Evolutionary conservation across 2,329 filamentous ascomycete species (phyloP), one percentile per base, ranked within the genome.

Genomic region (Ophiocordyceps camponoti-floridani): DNA sequence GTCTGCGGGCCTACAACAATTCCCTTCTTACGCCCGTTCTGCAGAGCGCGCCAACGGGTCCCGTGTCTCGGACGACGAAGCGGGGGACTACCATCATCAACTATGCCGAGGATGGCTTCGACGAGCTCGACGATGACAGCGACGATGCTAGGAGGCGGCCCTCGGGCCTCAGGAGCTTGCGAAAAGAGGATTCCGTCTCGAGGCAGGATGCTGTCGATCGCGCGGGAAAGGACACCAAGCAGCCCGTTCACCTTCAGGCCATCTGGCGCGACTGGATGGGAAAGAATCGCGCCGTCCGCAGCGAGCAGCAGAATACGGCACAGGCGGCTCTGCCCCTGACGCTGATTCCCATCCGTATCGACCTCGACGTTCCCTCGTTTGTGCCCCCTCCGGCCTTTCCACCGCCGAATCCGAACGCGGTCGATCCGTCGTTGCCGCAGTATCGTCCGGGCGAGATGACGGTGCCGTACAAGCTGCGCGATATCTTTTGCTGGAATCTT

Each of bases 231-330:
- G 87, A 95, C 56, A 77, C 86, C 27, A 68, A 67, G 50, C 69
- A 70, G 52, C 89, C 89, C 0, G 82, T 95, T 14, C 76, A 89
- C 19, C 70, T 94, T 16, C 88, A 94, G 61, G 84, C 85, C 47
- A 84, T 95, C 54, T 95, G 86, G 78, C 76, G 89, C 57, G 88
- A 95, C 53, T 96, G 89, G 88, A 94, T 95, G 77, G 77, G 83
- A 48, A 87, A 89, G 63, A 67, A 74, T 48, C 69, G 68, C 41
- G 59, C 63, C 13, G 58, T 66, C n/a, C 65, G 69, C 43, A 72
- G 70, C 38, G 77, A 80, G 48, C 62, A 76, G 51, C 74, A 79
- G 49, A 75, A 71, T 53, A 71, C 72, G 44, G 73, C 74, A 3
- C 77, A 81, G 54, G 79, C 85, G 33, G 78, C 77, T 43, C 73